Percentiles rank a stretch among this genome's conserved stretches.
Evolutionary conservation across 331 rosid genomes (phyloP).

Genomic region (Saraca asoca): DNA sequence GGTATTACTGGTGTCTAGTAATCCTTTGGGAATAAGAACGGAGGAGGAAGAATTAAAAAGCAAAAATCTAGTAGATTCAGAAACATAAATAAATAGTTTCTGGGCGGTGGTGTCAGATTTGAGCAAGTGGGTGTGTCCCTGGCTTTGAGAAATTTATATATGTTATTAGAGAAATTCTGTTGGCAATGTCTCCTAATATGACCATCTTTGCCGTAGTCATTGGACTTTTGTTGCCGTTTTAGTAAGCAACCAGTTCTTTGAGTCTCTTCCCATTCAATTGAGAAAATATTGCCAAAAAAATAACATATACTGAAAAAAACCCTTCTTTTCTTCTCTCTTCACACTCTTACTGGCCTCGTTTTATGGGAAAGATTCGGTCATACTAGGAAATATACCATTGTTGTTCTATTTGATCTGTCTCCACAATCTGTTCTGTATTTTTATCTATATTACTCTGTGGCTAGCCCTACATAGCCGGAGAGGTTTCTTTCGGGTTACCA

Average conservation of each 20-base stretch:
- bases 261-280: conserved; percentile 55
- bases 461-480: conserved; percentile 16
- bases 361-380: conserved; percentile 63
- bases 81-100: conserved; percentile 39
- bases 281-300: conserved; percentile 26
- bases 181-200: conserved; percentile 66
- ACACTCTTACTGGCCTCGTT: conserved; percentile 39
- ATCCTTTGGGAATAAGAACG: conserved; percentile 37
- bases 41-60: conserved; percentile 27
- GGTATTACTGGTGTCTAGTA: conserved; percentile 20
- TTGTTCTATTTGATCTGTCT: conserved; percentile 41
- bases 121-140: conserved; percentile 75
- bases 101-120: conserved; percentile 76
- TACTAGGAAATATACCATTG: conserved; percentile 40
- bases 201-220: conserved; percentile 51
- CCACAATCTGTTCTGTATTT: background rate
- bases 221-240: conserved; percentile 61
- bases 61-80: conserved; percentile 41
- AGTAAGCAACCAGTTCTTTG: conserved; percentile 69
- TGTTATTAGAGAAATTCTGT: conserved; percentile 43
- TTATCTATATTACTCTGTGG: conserved; percentile 1
- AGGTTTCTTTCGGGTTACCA: background rate
- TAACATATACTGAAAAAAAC: background rate
- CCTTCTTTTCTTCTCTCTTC: conserved; percentile 26
- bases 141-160: conserved; percentile 50